A percentile compares a stretch with the other conserved stretches of the same genome.
Conservation (phyloP, 331 rosid species). For the Pyracantha coccinea region DNA sequence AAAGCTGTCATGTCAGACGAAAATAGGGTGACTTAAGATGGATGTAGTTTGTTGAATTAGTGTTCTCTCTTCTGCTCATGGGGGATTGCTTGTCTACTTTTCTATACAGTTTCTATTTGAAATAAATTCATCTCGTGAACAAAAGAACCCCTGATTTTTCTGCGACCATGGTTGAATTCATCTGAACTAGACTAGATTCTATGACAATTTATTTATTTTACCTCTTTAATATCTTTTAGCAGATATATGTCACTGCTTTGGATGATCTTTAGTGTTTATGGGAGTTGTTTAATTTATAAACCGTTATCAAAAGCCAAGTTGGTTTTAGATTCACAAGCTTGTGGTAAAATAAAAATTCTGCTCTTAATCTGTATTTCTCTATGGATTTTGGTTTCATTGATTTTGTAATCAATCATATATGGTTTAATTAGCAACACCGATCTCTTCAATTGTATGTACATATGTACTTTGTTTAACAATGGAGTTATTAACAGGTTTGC, state of each 20-base stretch:
- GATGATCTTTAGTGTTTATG: background rate
- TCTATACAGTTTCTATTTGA: no score
- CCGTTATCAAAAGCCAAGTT: background rate
- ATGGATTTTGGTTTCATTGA: background rate
- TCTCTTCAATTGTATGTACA: background rate
- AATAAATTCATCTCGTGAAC: no score
- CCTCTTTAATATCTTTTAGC: background rate
- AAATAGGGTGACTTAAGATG: no score
- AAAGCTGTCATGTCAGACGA: no score
- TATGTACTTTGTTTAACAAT: conserved; percentile 9
- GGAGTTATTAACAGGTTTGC: conserved; percentile 55
- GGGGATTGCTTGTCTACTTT: no score
- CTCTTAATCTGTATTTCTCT: background rate
- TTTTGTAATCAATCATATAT: no score
- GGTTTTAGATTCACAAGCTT: background rate
- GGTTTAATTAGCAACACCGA: background rate
- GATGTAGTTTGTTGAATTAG: no score
- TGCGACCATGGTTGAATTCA: background rate
- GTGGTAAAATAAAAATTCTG: background rate
- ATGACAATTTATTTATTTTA: background rate
- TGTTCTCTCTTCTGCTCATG: no score
- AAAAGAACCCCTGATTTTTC: background rate
- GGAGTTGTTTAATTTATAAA: background rate
- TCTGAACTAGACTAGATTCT: background rate
- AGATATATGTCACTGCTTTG: background rate